Evolutionary conservation across 1,284 basidiomycete genomes (phyloP).

Genomic region (Quambalaria eucalypti): DNA sequence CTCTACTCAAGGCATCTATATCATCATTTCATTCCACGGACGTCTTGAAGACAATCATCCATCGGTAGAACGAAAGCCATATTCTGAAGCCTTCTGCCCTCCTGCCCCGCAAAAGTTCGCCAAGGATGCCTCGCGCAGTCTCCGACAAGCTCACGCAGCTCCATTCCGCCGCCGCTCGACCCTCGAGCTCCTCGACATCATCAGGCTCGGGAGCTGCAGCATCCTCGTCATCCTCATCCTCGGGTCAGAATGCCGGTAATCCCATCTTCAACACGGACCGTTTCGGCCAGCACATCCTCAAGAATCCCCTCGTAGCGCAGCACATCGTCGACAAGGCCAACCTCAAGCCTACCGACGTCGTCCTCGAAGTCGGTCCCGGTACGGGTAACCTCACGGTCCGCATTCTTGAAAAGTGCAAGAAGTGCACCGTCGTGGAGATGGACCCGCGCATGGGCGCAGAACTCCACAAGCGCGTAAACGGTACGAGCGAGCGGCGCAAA

Average conservation of each 20-base stretch:
- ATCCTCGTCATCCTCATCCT: not conserved
- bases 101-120: too few relatives aligned
- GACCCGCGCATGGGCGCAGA: constrained; percentile 98
- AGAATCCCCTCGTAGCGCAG: constrained; percentile 82
- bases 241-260: constrained; percentile 11
- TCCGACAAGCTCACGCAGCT: not conserved
- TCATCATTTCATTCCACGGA: too few relatives aligned
- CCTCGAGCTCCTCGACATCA: not conserved
- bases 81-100: too few relatives aligned
- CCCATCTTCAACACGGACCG: constrained; percentile 65
- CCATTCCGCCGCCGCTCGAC: not conserved
- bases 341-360: constrained; percentile 85
- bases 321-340: constrained; percentile 63
- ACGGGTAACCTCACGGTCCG: constrained; percentile 93
- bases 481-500: constrained; percentile 89
- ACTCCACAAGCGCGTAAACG: constrained; percentile 90
- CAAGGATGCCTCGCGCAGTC: not conserved
- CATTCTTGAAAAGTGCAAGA: constrained; percentile 87
- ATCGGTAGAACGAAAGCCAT: too few relatives aligned
- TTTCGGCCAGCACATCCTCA: constrained; percentile 95
- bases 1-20: too few relatives aligned
- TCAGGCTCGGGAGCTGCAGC: not conserved
- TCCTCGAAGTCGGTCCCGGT: constrained; percentile 95
- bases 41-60: too few relatives aligned
- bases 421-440: constrained; percentile 90